Evolutionary conservation across 495 filamentous ascomycete genomes (phyloP).

Genomic region (Neurospora sp.): DNA sequence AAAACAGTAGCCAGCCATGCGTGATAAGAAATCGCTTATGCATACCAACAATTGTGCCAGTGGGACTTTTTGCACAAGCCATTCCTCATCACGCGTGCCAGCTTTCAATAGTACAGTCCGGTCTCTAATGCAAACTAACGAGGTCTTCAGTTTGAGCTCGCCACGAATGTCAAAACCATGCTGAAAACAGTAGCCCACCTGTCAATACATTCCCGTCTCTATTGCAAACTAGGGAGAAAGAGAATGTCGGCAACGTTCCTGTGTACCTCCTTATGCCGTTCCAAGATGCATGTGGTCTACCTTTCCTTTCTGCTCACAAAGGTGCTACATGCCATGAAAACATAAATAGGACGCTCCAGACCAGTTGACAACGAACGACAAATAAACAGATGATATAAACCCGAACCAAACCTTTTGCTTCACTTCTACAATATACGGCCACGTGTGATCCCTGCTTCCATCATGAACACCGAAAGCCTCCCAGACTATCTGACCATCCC

Average conservation of each 20-base stretch:
- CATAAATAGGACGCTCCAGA: not conserved
- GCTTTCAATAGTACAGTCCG: too few species aligned
- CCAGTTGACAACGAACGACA: not conserved
- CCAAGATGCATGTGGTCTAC: not conserved
- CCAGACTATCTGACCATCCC: not conserved
- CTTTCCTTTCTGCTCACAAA: not conserved
- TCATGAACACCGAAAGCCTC: not conserved
- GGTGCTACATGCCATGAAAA: not conserved
- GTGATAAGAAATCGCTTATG: too few species aligned
- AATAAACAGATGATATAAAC: not conserved
- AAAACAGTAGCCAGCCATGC: too few species aligned
- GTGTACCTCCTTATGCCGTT: not conserved
- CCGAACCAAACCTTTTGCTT: not conserved
- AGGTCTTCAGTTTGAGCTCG: too few species aligned
- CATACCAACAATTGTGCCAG: too few species aligned
- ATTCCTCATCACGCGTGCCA: too few species aligned
- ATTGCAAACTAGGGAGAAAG: too few species aligned
- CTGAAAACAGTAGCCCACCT: too few species aligned
- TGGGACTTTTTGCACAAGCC: too few species aligned
- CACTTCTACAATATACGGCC: not conserved
- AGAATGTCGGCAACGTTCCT: not conserved
- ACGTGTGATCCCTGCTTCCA: not conserved
- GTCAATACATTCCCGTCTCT: too few species aligned
- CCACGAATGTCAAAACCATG: too few species aligned
- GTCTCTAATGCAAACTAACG: too few species aligned